Evolutionary conservation across 2,329 filamentous ascomycete species (phyloP), one percentile per base, ranked within the genome.

Genomic region (Xylariales sp.): DNA sequence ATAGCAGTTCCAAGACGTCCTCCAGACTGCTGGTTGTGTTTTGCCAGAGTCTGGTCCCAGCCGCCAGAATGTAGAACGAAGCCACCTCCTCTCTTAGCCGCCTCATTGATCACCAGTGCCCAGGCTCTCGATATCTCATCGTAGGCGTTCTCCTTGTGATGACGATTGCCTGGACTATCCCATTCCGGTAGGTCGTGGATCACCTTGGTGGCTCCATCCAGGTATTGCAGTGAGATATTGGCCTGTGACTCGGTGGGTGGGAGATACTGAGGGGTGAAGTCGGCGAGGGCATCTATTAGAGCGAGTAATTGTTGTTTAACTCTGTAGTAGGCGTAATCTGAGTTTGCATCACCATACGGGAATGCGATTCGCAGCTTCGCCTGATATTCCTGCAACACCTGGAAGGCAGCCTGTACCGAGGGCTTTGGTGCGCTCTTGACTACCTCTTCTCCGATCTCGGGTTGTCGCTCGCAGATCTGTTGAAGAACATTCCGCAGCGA

Each of bases 101-200:
- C 88, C 63, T 98, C 93, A 46, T 83, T 84, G 52, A 98, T 86
- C 37, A 95, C 91, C 51, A 94, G 64, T 12, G 88, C 83, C 93
- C 93, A 98, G 1, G 93, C 93, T 56, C 85, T 88, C 19, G 88
- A 84, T 49, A 98, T 90, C 59, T 97, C 93, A 56, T 98, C 91
- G 59, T 98, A 98, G 5, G 91, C 90, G 49, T 88, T 88, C 51
- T 95, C 85, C 64, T 96, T 96, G 69, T 95, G 88, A 54, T 95
- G 78, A 51, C 90, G 90, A 66, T 96, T 86, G 48, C 88, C 81
- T 46, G 85, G 86, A 32, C 82, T 88, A 52, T 93, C 86, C 89
- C 90, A 98, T 56, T 95, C 80, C 3, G 93, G 93, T 31, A 98
- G 73, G 28, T 82, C 76, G 62, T 98, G 90, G 43, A 97, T 86